These are phyloP conservation scores for Phytophthora europaea DNA, from an alignment of 352 stramenopile genomes.

Conservation along the genomic window DNA sequence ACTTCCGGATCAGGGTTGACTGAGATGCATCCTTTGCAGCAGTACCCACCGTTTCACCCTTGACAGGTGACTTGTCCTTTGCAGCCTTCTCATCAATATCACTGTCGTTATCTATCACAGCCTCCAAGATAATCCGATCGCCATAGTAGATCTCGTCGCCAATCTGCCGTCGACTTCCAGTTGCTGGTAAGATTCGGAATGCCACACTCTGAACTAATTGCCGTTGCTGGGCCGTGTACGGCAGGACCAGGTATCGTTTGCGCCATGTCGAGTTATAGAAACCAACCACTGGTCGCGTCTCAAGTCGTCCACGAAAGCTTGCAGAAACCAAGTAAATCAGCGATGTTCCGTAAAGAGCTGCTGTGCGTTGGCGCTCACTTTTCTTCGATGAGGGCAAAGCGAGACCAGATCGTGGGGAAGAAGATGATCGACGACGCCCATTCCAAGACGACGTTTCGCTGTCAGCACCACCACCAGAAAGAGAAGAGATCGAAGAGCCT, in stretches of 20 bases:
- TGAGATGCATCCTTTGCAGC: slow-evolving; percentile 25
- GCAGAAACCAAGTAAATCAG: slow-evolving; percentile 82
- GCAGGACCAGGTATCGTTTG: slow-evolving; percentile 86
- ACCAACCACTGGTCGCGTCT: slow-evolving; percentile 77
- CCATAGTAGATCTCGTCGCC: slow-evolving; percentile 85
- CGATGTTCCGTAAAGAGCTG: slow-evolving; percentile 69
- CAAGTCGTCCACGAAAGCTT: slow-evolving; percentile 77
- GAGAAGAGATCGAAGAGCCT: slow-evolving; percentile 60
- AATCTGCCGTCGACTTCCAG: slow-evolving; percentile 58
- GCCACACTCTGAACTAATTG: slow-evolving; percentile 77
- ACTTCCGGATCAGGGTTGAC: slow-evolving; percentile 70
- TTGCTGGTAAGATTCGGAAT: slow-evolving; percentile 77
- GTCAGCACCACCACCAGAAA: slow-evolving; percentile 50
- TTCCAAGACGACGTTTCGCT: slow-evolving; percentile 42
- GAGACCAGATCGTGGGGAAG: slow-evolving; percentile 36
- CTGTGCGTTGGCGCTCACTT: slow-evolving; percentile 41
- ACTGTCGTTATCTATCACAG: slow-evolving; percentile 41
- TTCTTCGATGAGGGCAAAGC: slow-evolving; percentile 32
- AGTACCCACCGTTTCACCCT: slow-evolving; percentile 22
- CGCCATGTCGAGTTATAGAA: slow-evolving; percentile 86
- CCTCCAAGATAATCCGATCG: slow-evolving; percentile 79
- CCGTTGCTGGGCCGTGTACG: slow-evolving; percentile 75
- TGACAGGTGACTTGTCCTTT: slow-evolving; percentile 28
- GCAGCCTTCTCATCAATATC: slow-evolving; percentile 12
- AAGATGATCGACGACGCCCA: slow-evolving; percentile 29